phyloP scores from a whole-genome alignment of 176 grass and related monocot species.

The Thinopyrum elongatum region DNA sequence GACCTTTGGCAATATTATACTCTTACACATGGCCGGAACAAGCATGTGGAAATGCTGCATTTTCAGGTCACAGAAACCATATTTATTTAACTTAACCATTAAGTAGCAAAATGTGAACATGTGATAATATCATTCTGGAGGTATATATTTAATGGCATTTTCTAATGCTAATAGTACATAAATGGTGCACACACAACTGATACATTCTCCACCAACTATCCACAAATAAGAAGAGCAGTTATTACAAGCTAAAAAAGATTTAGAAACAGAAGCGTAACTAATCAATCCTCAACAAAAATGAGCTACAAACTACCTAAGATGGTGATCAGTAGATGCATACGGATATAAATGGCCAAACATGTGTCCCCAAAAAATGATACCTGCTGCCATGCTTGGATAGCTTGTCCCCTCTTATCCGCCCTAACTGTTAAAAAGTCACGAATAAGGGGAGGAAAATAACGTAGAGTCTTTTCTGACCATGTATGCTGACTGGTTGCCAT shows the following conservation, averaged over 20 bases:
- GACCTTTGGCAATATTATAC: background rate
- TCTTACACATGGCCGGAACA: background rate
- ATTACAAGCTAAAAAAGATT: background rate
- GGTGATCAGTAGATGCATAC: conserved; percentile 2
- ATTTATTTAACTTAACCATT: background rate
- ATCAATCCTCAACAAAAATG: background rate
- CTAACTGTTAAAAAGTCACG: conserved; percentile 74
- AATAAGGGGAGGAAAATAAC: conserved; percentile 81
- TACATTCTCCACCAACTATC: background rate
- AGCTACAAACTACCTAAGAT: background rate
- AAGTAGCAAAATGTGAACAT: background rate
- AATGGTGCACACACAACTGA: background rate
- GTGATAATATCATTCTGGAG: conserved; percentile 22
- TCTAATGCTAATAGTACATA: background rate
- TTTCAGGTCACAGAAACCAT: background rate
- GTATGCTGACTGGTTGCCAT: conserved; percentile 97
- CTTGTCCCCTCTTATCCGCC: conserved; percentile 87
- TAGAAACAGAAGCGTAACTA: conserved; percentile 1
- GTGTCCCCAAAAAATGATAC: conserved; percentile 35
- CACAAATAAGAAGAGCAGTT: background rate
- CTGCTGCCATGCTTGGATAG: conserved; percentile 94
- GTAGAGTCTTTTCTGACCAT: conserved; percentile 93
- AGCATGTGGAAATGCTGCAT: background rate
- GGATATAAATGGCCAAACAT: conserved; percentile 12
- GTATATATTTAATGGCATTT: background rate